Base-by-base conservation (phyloP, 352 stramenopile species). In the Phytophthora nicotianae region DNA sequence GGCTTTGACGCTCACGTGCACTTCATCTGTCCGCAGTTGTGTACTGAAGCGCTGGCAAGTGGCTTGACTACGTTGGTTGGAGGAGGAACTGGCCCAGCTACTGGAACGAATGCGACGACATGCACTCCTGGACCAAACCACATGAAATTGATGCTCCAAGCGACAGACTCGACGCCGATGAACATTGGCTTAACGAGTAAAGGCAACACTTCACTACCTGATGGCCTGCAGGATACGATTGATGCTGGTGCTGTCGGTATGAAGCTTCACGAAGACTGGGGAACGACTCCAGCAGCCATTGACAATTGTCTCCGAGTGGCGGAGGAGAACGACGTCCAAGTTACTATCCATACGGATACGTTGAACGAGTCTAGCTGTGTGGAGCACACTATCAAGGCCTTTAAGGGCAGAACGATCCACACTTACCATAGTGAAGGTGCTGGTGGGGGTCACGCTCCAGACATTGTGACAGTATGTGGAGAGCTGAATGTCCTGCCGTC, bases 131-230 rank as follows among this genome's bases (percentile, higher is more conserved):
- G 89, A 14, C 96, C 97, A 11, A 83, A 85, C 38, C 95, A 98
- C 58, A 89, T 98, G 52, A 93, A 98, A 76, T 89, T 98, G 75
- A 99, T 99, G 96, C 78, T 98, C 1, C 86, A 97, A 40, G 92
- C 95, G 17, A 99, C 96, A 2, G 97, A 99, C 70, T 57, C 72
- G 4, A 75, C 89, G 45, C 92, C 96, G 13, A 82, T 99, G 51
- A 99, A 99, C 75, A 98, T 99, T 86, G 97, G 95, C n/a, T 93
- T 99, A 59, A 98, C 91, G 20, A 96, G 95, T 42, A 99, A 99
- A 62, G 97, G 97, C 11, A 99, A 99, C 66, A 96, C 93, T 11
- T 87, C 88, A 43, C 77, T 95, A 46, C 75, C 89, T 14, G 58
- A 75, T 40, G 91, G 89, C 5, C 75, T 99, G 4, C 74, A 95